Conservation (phyloP, 2,329 filamentous ascomycete genomes). For the Lachnellula arida region DNA sequence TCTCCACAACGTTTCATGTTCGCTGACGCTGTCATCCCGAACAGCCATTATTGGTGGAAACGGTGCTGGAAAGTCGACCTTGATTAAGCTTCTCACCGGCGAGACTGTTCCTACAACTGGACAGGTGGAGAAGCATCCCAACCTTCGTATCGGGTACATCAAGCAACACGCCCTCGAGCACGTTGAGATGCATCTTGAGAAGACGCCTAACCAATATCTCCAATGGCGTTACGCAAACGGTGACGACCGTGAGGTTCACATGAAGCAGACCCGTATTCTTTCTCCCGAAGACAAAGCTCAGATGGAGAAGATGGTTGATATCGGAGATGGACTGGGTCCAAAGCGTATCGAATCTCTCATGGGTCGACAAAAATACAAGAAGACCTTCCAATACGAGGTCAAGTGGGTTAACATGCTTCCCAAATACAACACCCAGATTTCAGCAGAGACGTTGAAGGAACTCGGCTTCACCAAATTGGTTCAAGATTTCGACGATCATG, state of each 20-base stretch:
- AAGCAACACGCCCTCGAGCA: constrained; percentile 99
- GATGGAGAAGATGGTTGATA: constrained; percentile 85
- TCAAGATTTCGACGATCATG: constrained; percentile 98
- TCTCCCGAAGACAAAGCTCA: constrained; percentile 81
- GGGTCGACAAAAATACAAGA: constrained; percentile 98
- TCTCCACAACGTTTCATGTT: constrained; percentile 81
- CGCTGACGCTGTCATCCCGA: constrained; percentile 82
- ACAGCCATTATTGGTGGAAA: constrained; percentile 97
- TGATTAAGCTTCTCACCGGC: constrained; percentile 95
- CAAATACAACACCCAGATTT: constrained; percentile 90
- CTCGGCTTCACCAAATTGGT: constrained; percentile 89
- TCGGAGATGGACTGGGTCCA: constrained; percentile 74
- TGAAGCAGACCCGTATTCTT: constrained; percentile 94
- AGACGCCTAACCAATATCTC: constrained; percentile 97
- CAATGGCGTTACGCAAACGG: constrained; percentile 98
- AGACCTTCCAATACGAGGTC: constrained; percentile 97
- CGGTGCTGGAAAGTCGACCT: constrained; percentile 94
- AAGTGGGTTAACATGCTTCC: constrained; percentile 89
- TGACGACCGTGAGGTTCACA: constrained; percentile 91
- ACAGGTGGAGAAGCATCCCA: constrained; percentile 96
- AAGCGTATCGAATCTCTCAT: constrained; percentile 83
- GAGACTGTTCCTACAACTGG: constrained; percentile 80
- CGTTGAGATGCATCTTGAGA: constrained; percentile 99
- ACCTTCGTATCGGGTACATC: constrained; percentile 98
- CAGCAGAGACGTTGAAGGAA: constrained; percentile 82